phyloP scores from a whole-genome alignment of 257 asterid genomes.

The Avicennia marina region DNA sequence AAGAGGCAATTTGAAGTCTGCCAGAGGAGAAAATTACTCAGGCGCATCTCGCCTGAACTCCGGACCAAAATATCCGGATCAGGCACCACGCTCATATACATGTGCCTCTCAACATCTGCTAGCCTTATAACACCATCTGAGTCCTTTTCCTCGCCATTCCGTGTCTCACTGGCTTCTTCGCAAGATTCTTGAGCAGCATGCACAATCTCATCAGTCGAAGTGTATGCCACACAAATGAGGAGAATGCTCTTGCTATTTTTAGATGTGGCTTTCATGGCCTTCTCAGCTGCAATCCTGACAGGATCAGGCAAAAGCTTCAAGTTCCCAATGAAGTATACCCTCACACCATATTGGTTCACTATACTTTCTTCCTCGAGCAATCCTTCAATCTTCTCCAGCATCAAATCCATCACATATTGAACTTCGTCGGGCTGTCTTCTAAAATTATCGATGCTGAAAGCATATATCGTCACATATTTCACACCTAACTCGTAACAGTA shows the following conservation, averaged over 20 bases:
- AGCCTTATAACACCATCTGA: conserved; percentile 24
- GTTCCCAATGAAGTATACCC: conserved; percentile 63
- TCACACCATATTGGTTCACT: conserved; percentile 50
- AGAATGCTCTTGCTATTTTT: conserved; percentile 37
- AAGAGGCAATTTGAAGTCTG: conserved; percentile 57
- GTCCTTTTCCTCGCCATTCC: neutral
- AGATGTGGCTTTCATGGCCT: conserved; percentile 60
- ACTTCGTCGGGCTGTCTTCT: conserved; percentile 64
- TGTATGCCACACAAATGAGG: conserved; percentile 55
- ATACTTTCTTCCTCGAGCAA: conserved; percentile 51
- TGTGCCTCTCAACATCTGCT: conserved; percentile 51
- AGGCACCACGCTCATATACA: conserved; percentile 66
- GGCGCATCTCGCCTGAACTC: conserved; percentile 39
- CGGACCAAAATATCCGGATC: conserved; percentile 69
- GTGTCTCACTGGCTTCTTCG: conserved; percentile 19
- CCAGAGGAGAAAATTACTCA: conserved; percentile 75
- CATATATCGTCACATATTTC: conserved; percentile 49
- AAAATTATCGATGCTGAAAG: conserved; percentile 86
- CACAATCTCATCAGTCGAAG: conserved; percentile 68
- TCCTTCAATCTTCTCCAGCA: conserved; percentile 74
- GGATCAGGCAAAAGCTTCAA: conserved; percentile 43
- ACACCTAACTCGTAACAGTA: conserved; percentile 71
- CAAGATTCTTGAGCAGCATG: conserved; percentile 52
- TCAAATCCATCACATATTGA: conserved; percentile 56
- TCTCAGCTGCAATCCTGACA: conserved; percentile 54